Percentiles rank a stretch among this genome's conserved stretches.
Evolutionary conservation across 1,284 basidiomycete species (phyloP).

Genomic region (Takashimella koratensis): DNA sequence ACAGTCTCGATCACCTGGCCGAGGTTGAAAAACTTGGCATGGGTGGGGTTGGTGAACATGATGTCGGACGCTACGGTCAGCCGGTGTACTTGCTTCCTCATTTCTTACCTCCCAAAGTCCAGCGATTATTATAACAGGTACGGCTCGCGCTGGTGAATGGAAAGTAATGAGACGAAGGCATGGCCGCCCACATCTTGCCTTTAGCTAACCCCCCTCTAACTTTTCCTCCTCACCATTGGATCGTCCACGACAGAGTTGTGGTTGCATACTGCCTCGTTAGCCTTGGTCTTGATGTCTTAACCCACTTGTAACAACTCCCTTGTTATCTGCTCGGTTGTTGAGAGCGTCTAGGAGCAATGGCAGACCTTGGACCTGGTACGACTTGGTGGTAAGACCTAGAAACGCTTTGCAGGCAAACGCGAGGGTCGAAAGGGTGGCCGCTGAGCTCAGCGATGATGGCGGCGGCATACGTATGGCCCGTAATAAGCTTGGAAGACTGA

Average conservation of each 20-base stretch:
- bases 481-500: too few species aligned
- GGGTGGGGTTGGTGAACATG: slow-evolving; percentile 87
- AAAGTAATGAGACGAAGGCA: slow-evolving; percentile 64
- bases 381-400: slow-evolving; percentile 61
- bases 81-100: not conserved
- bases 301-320: not conserved
- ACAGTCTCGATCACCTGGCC: slow-evolving; percentile 94
- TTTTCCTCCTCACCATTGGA: slow-evolving; percentile 41
- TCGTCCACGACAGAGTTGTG: slow-evolving; percentile 71
- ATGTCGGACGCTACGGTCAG: slow-evolving; percentile 72
- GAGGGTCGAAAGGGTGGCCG: slow-evolving; percentile 46
- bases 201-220: too few species aligned
- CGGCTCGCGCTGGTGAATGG: slow-evolving; percentile 37
- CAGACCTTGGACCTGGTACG: slow-evolving; percentile 65
- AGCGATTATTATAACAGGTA: slow-evolving; percentile 40
- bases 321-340: slow-evolving; percentile 36
- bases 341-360: slow-evolving; percentile 63
- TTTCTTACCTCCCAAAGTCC: slow-evolving; percentile 43
- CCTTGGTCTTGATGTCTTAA: not conserved
- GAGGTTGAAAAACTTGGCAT: slow-evolving; percentile 76
- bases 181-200: slow-evolving; percentile 79
- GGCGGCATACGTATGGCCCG: not conserved
- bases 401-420: slow-evolving; percentile 73
- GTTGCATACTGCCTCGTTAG: slow-evolving; percentile 67
- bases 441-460: slow-evolving; percentile 30